A percentile compares a stretch with the other conserved stretches of the same genome.
Evolutionary conservation across 2,329 filamentous ascomycete genomes (phyloP).

Genomic region (Cryphonectria nitschkei): DNA sequence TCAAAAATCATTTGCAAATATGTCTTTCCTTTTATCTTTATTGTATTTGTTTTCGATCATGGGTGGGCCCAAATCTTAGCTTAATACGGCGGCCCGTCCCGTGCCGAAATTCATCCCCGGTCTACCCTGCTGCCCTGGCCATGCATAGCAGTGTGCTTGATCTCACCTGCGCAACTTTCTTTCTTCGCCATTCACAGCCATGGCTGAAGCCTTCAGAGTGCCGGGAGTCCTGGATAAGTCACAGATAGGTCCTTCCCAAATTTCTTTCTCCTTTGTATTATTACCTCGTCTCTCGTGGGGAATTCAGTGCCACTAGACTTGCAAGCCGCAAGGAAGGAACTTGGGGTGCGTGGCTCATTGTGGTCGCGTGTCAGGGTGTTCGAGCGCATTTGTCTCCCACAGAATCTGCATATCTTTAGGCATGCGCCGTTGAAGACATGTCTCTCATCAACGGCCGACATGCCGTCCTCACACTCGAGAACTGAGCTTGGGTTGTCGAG

Average conservation of each 20-base stretch:
- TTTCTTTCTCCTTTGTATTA: too few species aligned
- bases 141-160: background rate
- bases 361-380: too few species aligned
- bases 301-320: background rate
- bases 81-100: background rate
- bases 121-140: background rate
- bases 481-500: background rate
- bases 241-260: background rate
- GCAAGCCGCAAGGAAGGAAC: too few species aligned
- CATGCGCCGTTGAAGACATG: too few species aligned
- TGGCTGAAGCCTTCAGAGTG: background rate
- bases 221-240: background rate
- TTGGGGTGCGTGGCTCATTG: background rate
- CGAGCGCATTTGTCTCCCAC: background rate
- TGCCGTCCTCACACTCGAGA: background rate
- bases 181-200: background rate
- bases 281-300: background rate
- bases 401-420: background rate
- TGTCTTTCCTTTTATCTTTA: background rate
- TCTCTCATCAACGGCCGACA: background rate
- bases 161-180: background rate
- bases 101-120: background rate
- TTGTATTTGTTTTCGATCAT: background rate
- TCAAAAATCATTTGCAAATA: background rate
- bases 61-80: background rate